Conservation (phyloP, 805 yeast genomes). For the Cyberlindnera mycetangii region DNA sequence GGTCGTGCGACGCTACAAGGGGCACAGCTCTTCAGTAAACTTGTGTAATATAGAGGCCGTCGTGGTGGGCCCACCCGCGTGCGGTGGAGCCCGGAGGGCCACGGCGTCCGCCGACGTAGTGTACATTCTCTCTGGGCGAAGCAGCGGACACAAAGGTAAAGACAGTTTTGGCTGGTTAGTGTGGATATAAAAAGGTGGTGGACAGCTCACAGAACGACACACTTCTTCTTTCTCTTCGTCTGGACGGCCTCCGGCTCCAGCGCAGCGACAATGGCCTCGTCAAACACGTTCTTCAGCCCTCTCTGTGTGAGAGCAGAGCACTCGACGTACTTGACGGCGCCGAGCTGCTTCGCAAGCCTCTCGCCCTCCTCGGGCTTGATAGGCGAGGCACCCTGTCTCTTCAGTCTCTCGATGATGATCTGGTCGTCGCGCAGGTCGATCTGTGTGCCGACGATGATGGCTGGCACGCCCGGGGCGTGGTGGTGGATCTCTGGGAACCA, state of each 20-base stretch:
- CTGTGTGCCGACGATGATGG: conserved; percentile 95
- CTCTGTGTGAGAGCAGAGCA: conserved; percentile 97
- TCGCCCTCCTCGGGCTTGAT: conserved; percentile 87
- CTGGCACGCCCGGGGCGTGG: conserved; percentile 97
- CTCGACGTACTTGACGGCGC: conserved; percentile 95
- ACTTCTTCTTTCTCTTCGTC: conserved; percentile 69
- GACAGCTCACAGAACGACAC: conserved; percentile 59
- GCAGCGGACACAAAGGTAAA: neutral
- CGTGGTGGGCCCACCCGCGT: no score
- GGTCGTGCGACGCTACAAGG: neutral
- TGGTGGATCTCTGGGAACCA: conserved; percentile 99
- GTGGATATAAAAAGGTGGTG: neutral
- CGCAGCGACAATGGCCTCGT: conserved; percentile 97
- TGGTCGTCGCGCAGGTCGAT: conserved; percentile 93
- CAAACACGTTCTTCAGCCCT: conserved; percentile 96
- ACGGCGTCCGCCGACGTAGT: neutral
- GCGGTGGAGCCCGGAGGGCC: neutral
- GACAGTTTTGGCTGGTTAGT: neutral
- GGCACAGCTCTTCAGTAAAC: neutral
- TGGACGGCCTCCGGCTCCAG: conserved; percentile 92
- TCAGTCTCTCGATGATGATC: conserved; percentile 82
- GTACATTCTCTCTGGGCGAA: neutral
- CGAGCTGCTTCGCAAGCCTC: conserved; percentile 85
- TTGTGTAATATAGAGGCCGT: neutral
- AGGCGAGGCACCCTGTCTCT: conserved; percentile 86